Evolutionary conservation across 345 rosid species (phyloP).

Genomic region (Moricandia arvensis): DNA sequence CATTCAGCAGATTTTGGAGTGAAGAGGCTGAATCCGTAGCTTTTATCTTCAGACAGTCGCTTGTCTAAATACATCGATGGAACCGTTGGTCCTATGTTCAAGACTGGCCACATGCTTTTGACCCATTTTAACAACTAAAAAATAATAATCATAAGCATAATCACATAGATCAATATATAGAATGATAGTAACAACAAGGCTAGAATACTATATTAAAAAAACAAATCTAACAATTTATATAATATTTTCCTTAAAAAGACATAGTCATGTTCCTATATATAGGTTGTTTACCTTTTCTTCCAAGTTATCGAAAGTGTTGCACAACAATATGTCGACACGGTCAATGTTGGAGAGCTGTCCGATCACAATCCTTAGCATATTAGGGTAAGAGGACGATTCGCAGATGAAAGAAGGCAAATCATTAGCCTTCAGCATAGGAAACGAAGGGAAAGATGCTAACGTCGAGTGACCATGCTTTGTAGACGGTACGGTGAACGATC

Average conservation of each 20-base stretch:
- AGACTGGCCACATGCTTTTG: slow-evolving; percentile 34
- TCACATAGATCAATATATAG: too few relatives aligned
- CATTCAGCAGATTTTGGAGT: slow-evolving; percentile 36
- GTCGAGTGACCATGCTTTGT: slow-evolving; percentile 28
- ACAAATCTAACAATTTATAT: not conserved
- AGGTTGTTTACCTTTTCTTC: slow-evolving; percentile 43
- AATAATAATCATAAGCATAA: not conserved
- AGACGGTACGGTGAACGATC: slow-evolving; percentile 25
- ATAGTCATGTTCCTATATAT: not conserved
- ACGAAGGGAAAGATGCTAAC: slow-evolving; percentile 40
- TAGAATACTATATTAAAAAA: not conserved
- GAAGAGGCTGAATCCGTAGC: slow-evolving; percentile 54
- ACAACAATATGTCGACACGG: slow-evolving; percentile 35
- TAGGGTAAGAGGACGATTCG: slow-evolving; percentile 25
- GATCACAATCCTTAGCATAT: not conserved
- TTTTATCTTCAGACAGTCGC: slow-evolving; percentile 40
- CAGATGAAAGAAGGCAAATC: slow-evolving; percentile 48
- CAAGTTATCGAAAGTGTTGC: slow-evolving; percentile 45
- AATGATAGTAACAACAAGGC: not conserved
- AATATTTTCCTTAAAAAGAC: not conserved
- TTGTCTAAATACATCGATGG: slow-evolving; percentile 57
- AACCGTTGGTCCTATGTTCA: slow-evolving; percentile 49
- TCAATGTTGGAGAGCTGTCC: slow-evolving; percentile 40
- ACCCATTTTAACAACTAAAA: slow-evolving; percentile 45
- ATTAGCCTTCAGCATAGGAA: slow-evolving; percentile 30